These are phyloP conservation scores for Petunia secreta DNA, from an alignment of 257 asterid species.

Conservation along the genomic window DNA sequence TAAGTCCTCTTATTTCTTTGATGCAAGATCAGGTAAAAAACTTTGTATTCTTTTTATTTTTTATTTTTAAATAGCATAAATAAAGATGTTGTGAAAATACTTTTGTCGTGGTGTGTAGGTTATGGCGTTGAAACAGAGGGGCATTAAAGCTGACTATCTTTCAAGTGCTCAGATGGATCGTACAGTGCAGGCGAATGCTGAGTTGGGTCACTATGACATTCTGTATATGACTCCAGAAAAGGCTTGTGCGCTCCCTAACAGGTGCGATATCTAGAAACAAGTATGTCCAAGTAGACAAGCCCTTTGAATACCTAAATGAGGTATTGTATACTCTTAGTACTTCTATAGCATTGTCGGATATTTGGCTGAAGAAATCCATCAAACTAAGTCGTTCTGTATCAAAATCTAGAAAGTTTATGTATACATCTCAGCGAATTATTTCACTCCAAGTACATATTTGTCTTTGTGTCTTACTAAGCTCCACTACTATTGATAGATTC, in stretches of 20 bases:
- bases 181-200: slow-evolving; percentile 62
- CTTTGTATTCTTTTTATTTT: neutral
- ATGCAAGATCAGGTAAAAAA: slow-evolving; percentile 90
- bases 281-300: neutral
- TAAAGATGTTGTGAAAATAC: slow-evolving; percentile 8
- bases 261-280: slow-evolving; percentile 41
- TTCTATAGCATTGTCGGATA: slow-evolving; percentile 11
- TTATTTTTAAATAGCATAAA: neutral
- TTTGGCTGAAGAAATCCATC: slow-evolving; percentile 14
- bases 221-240: slow-evolving; percentile 91
- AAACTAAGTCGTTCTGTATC: neutral
- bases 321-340: neutral
- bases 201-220: slow-evolving; percentile 66
- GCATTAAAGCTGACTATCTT: slow-evolving; percentile 77
- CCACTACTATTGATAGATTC: slow-evolving; percentile 9
- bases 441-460: neutral
- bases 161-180: slow-evolving; percentile 81
- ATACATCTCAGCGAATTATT: neutral
- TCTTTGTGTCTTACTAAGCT: slow-evolving; percentile 11
- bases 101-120: slow-evolving; percentile 48
- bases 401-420: neutral
- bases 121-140: slow-evolving; percentile 90
- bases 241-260: slow-evolving; percentile 61
- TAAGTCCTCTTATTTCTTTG: slow-evolving; percentile 90
- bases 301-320: neutral